phyloP scores from a whole-genome alignment of 2,329 filamentous ascomycete species.

The Cladosporium colombiae region DNA sequence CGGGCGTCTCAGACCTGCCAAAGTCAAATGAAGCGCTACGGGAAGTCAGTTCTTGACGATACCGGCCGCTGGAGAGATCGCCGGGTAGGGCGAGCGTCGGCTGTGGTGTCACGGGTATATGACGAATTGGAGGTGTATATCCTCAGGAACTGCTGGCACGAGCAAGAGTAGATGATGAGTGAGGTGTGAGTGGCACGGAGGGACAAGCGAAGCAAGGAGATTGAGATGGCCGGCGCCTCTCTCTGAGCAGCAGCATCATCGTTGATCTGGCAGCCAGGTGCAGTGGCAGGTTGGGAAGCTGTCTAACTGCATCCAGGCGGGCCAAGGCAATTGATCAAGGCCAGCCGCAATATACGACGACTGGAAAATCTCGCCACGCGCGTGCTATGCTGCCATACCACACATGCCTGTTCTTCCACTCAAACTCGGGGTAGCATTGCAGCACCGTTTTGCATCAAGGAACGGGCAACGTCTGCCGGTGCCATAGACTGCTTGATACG shows the following conservation, averaged over 20 bases:
- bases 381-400: neutral
- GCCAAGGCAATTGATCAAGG: conserved; percentile 8
- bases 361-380: neutral
- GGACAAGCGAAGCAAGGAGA: neutral
- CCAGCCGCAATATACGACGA: neutral
- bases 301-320: conserved; percentile 12
- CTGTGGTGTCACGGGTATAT: neutral
- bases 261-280: neutral
- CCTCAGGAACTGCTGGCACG: neutral
- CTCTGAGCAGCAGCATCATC: neutral
- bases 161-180: neutral
- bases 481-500: neutral
- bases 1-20: conserved; percentile 2
- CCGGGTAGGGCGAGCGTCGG: neutral
- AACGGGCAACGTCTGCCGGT: neutral
- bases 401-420: neutral
- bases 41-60: conserved; percentile 10
- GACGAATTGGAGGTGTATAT: neutral
- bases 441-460: neutral
- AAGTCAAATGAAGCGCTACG: conserved; percentile 8
- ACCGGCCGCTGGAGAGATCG: conserved; percentile 4
- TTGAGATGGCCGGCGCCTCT: neutral
- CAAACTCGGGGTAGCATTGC: neutral
- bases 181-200: neutral
- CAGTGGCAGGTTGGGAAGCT: conserved; percentile 9